Base-by-base conservation (phyloP, 345 rosid genomes). In the Salix koriyanagi region DNA sequence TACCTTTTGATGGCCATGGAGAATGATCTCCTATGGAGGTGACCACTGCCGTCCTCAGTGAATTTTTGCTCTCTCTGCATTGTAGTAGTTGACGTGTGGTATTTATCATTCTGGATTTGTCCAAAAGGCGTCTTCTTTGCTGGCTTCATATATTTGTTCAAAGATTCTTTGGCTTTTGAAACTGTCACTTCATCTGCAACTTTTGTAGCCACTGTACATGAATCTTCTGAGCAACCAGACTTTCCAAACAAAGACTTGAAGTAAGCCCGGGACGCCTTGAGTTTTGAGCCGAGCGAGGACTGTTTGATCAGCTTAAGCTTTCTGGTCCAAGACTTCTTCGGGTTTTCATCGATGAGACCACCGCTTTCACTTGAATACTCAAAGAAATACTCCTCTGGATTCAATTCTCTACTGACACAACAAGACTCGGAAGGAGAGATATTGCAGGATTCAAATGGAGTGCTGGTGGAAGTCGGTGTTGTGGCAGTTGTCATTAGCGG, bases 401-500 rank as follows among this genome's bases (percentile, higher is more conserved):
- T 90, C 76, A 93, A 87, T 84, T 91, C 99, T 74, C 85, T 69
- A 68, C 99, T 93, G 70, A 84, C 96, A 41, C 78, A 87, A 61
- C 93, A 90, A 16, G 98, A 95, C 64, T 89, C 91, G 12, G 81
- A 82, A 32, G 97, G 97, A 11, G 99, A 91, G 68, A 86, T 83
- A 26, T 86, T 92, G 89, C 96, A 95, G 69, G 97, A 95, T 78
- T 91, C 91, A 71, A 88, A 96, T 9, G 99, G 98, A 19, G 97
- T 96, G 76, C 87, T 86, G 32, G 83, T 79, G 5, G 88, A 71
- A 5, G 86, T 87, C 25, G 95, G 91, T 67, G 98, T 85, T 15
- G 89, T 77, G 42, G 78, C 78, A 8, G 88, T 79, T 19, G 84
- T 90, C 74, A 80, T 79, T 72, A 85, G 73, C 32, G 97, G 97